Base-by-base conservation (phyloP, 2,329 filamentous ascomycete genomes). In the Epichloe typhina region DNA sequence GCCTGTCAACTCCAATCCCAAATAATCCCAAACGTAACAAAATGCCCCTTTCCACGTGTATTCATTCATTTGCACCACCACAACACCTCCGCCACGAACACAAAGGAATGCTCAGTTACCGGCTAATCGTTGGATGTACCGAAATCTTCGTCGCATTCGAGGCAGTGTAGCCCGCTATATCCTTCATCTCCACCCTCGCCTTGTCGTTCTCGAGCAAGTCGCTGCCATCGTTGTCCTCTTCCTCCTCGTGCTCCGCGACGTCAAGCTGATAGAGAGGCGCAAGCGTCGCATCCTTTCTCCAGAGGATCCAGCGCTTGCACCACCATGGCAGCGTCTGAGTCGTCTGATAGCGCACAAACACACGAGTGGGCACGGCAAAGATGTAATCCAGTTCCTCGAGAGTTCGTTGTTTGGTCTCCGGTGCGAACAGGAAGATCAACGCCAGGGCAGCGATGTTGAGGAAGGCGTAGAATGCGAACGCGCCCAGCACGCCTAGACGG, bases 251-350 rank as follows among this genome's bases (percentile, higher is more conserved):
- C 23, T 65, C 63, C 19, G 58, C 60, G 23, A 66, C 60, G 43
- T 70, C 67, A 31, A 71, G 64, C 44, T 65, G 65, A 46, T 73
- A 73, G n/a, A 73, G 59, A 7, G 70, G 71, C 54, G 70, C 62
- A 37, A 73, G 59, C 21, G 59, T 59, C 4, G 61, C 70, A 15
- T 63, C 55, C 56, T 73, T 74, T 53, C 70, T 68, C 40, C 73
- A 69, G 41, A 83, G 60, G 23, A 84, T 62, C 61, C 75, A 81
- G 17, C 76, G 70, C 59, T 73, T 79, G 58, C 79, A 62, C 74
- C 76, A 84, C 67, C 73, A 84, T 0, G 81, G 82, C 23, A 82
- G 61, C 1, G 71, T 73, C 55, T 76, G 73, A 54, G 66, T 72
- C 11, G 75, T 55, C 59, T 84, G 79, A 55, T 83, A 83, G 51